phyloP scores from a whole-genome alignment of 2,329 filamentous ascomycete species.

The Fusarium sp. region DNA sequence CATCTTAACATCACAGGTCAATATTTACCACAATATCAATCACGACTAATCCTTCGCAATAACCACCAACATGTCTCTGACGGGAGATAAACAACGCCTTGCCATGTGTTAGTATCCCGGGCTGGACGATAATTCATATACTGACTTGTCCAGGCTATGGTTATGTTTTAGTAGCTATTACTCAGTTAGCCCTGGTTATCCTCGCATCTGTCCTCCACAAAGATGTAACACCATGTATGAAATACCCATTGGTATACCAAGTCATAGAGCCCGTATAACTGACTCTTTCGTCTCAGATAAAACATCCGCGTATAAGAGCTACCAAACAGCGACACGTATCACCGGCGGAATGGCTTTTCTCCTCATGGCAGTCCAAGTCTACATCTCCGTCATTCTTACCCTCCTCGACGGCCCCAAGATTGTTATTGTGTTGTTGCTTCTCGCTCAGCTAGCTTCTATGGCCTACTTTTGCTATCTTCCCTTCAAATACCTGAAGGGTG shows the following conservation, averaged over 20 bases:
- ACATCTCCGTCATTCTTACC: conserved; percentile 2
- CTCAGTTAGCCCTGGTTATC: background rate
- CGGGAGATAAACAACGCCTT: background rate
- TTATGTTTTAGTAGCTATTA: background rate
- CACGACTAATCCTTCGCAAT: background rate
- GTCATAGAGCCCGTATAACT: no score
- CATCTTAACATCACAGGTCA: background rate
- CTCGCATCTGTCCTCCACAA: background rate
- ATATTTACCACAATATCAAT: background rate
- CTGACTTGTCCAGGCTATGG: background rate
- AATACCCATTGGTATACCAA: background rate
- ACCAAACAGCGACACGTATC: background rate
- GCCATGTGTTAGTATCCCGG: background rate
- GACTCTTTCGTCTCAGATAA: background rate
- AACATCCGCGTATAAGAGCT: background rate
- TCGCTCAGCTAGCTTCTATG: background rate
- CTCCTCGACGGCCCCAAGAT: background rate
- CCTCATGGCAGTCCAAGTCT: background rate
- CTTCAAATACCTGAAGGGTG: background rate
- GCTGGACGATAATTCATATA: background rate
- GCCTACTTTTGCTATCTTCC: background rate
- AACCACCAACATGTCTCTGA: background rate
- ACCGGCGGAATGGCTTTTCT: background rate
- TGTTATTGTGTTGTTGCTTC: background rate
- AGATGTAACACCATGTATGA: background rate